A percentile compares a stretch with the other conserved stretches of the same genome.
Evolutionary conservation across 768 basidiomycete genomes (phyloP).

Genomic region (Brasilioporus rufonigricans): DNA sequence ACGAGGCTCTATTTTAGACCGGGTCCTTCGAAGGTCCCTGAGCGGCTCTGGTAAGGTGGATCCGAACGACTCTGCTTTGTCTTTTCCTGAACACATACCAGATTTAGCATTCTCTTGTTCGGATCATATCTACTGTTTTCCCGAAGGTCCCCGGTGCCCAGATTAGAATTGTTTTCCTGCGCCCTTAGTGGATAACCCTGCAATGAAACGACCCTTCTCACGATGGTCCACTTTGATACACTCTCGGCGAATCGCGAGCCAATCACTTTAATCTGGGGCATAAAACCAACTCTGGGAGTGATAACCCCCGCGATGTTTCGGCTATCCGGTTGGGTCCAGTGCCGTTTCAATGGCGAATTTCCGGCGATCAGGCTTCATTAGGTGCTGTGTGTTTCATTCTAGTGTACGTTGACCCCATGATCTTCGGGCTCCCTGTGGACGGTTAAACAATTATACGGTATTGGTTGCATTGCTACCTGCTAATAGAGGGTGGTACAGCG

Average conservation of each 20-base stretch:
- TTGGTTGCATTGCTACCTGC: neutral
- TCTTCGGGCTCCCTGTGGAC: too few species aligned
- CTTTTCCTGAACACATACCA: too few species aligned
- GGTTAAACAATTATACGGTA: neutral
- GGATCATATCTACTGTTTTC: neutral
- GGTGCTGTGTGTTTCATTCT: constrained; percentile 8
- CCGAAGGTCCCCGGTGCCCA: neutral
- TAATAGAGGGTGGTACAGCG: neutral
- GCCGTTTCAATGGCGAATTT: neutral
- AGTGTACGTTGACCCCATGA: neutral
- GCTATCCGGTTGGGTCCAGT: constrained; percentile 1
- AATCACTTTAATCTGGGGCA: neutral
- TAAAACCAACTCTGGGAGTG: too few species aligned
- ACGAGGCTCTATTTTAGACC: neutral
- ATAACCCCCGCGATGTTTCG: neutral
- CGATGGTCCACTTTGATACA: too few species aligned
- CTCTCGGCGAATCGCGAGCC: neutral
- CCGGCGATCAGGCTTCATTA: neutral
- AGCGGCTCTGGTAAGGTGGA: neutral
- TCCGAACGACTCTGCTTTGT: neutral
- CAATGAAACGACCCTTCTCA: neutral
- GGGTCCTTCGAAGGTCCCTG: neutral
- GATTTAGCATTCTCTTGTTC: neutral
- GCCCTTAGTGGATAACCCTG: neutral
- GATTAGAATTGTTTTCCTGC: neutral